phyloP scores from a whole-genome alignment of 768 basidiomycete genomes.

The Nevesoporus exiguus region DNA sequence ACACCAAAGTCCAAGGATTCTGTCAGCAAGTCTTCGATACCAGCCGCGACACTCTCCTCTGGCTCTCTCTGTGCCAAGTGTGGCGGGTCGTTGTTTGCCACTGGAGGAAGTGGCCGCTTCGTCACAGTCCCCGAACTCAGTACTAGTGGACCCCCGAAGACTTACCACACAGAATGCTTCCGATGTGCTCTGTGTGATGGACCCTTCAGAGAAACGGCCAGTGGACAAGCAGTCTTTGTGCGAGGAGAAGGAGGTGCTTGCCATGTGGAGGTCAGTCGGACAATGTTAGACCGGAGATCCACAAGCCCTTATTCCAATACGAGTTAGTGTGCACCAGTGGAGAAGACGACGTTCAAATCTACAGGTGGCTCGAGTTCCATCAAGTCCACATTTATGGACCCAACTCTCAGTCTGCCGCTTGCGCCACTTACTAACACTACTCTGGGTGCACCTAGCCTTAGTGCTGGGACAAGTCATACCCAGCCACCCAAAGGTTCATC shows the following conservation, averaged over 20 bases:
- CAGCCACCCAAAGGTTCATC: conserved; percentile 15
- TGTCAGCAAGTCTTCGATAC: conserved; percentile 25
- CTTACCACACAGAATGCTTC: conserved; percentile 76
- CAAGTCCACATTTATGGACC: conserved; percentile 13
- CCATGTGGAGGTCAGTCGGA: conserved; percentile 51
- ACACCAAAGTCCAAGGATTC: conserved; percentile 29
- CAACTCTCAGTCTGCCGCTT: conserved; percentile 18
- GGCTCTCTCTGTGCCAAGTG: conserved; percentile 61
- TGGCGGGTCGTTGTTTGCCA: conserved; percentile 51
- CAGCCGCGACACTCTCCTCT: conserved; percentile 33
- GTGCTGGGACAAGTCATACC: conserved; percentile 1
- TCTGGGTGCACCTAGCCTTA: conserved; percentile 6
- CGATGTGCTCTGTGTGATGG: conserved; percentile 64
- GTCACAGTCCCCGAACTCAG: conserved; percentile 62
- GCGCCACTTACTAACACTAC: conserved; percentile 19
- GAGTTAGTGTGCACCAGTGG: conserved; percentile 43
- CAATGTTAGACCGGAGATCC: neutral
- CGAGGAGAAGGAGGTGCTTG: conserved; percentile 61
- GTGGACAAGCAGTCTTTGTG: conserved; percentile 70
- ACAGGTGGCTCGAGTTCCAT: conserved; percentile 2
- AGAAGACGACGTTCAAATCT: conserved; percentile 23
- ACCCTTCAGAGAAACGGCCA: conserved; percentile 56
- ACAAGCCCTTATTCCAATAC: conserved; percentile 6
- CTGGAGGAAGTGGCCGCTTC: conserved; percentile 58
- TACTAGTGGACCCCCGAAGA: conserved; percentile 42